Conservation (phyloP, 2,329 filamentous ascomycete genomes). For the Aspergillus pseudoviridinutans region DNA sequence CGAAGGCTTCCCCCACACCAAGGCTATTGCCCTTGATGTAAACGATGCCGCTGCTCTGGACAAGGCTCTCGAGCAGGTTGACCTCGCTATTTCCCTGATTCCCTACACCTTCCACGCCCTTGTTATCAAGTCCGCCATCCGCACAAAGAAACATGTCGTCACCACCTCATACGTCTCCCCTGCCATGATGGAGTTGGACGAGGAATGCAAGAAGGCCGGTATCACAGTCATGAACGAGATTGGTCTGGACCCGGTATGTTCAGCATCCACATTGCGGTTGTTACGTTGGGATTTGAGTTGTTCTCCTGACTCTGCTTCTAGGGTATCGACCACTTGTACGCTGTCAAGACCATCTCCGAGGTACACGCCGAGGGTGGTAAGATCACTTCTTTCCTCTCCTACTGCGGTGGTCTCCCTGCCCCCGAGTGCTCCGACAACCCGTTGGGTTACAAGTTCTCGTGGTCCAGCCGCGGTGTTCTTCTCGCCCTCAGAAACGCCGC, state of each 20-base stretch:
- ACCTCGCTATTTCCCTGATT: constrained; percentile 77
- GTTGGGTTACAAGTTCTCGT: constrained; percentile 88
- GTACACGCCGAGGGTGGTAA: constrained; percentile 76
- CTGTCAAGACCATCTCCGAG: constrained; percentile 73
- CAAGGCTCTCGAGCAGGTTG: constrained; percentile 71
- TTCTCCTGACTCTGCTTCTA: constrained; percentile 7
- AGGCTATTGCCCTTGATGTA: constrained; percentile 80
- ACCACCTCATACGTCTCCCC: constrained; percentile 92
- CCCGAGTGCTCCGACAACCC: constrained; percentile 80
- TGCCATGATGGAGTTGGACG: constrained; percentile 85
- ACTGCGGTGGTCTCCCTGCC: constrained; percentile 76
- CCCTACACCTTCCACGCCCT: constrained; percentile 85
- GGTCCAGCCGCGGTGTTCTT: constrained; percentile 76
- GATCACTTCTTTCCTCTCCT: constrained; percentile 75
- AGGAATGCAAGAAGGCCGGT: constrained; percentile 77
- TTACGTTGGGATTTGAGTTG: neutral
- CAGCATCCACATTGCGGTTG: neutral
- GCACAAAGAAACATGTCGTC: constrained; percentile 91
- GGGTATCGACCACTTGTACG: constrained; percentile 58
- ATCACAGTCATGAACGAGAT: constrained; percentile 99
- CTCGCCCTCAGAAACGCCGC: constrained; percentile 83
- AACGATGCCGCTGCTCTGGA: constrained; percentile 72
- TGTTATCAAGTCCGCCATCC: constrained; percentile 91
- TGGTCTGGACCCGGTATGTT: constrained; percentile 51
- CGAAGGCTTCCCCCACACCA: constrained; percentile 67